Conservation (phyloP, 768 basidiomycete genomes). For the Sutorius australiensis region DNA sequence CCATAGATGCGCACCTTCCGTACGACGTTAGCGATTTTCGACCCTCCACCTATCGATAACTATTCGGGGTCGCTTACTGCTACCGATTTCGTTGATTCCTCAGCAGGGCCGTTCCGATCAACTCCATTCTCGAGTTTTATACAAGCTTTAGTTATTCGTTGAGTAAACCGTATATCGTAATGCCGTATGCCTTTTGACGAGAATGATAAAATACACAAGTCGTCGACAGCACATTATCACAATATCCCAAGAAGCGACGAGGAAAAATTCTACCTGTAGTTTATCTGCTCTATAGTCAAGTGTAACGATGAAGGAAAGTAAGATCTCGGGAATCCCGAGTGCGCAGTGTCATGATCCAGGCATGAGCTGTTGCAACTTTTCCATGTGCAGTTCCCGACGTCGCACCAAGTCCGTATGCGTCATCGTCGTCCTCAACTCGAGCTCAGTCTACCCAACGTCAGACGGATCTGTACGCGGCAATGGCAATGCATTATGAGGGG, state of each 20-base stretch:
- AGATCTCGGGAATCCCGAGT: background rate
- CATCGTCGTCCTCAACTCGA: conserved; percentile 51
- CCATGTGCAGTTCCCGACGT: conserved; percentile 51
- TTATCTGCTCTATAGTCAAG: conserved; percentile 13
- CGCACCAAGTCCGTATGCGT: conserved; percentile 54
- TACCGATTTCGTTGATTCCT: no score
- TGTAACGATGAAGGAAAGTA: background rate
- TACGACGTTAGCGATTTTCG: no score
- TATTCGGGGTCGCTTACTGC: no score
- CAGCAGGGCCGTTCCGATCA: background rate
- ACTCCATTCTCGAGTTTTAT: background rate
- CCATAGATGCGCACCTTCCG: no score
- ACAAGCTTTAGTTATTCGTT: background rate
- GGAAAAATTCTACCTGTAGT: background rate
- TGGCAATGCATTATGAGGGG: background rate
- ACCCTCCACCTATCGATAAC: no score
- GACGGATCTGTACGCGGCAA: background rate
- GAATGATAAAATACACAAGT: background rate
- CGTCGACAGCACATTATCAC: background rate
- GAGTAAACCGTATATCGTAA: conserved; percentile 1
- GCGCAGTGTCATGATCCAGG: conserved; percentile 15
- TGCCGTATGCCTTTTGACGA: background rate
- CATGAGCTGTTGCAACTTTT: conserved; percentile 41
- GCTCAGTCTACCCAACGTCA: conserved; percentile 42
- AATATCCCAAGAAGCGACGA: background rate